Evolutionary conservation across 139 green algal genomes (phyloP).

Genomic region (Chlamydomonas incerta): DNA sequence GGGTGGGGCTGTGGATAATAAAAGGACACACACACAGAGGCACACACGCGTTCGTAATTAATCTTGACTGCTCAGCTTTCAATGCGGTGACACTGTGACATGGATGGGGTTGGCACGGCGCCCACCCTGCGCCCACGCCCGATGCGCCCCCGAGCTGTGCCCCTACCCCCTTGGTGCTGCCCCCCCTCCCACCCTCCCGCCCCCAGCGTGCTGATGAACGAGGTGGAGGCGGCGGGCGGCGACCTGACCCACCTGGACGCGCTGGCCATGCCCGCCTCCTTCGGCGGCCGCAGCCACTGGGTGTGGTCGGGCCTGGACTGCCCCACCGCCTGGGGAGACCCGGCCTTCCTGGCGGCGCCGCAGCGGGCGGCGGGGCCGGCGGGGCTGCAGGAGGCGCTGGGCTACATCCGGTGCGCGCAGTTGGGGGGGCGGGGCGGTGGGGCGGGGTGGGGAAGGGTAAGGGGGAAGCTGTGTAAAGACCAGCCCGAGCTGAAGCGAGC

Average conservation of each 20-base stretch:
- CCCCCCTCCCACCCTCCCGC: background rate
- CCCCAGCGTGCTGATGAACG: background rate
- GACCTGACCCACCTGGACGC: background rate
- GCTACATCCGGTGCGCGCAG: background rate
- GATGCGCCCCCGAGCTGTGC: no score
- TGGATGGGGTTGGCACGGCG: no score
- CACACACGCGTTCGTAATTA: no score
- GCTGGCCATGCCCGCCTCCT: constrained; percentile 4
- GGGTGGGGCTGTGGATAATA: no score
- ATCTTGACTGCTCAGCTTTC: no score
- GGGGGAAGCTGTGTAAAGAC: no score
- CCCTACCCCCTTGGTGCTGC: background rate
- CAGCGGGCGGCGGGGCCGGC: no score
- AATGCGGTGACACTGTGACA: no score
- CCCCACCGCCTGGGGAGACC: constrained; percentile 3
- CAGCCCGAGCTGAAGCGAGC: no score
- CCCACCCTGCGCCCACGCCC: no score
- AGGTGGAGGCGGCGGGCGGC: background rate
- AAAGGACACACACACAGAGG: no score
- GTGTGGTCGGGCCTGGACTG: background rate
- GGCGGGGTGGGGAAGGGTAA: background rate
- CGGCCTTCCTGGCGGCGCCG: background rate
- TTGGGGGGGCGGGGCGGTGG: no score
- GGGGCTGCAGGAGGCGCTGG: background rate
- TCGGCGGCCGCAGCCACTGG: constrained; percentile 13